A percentile compares a stretch with the other conserved stretches of the same genome.
These are phyloP conservation scores for Aurinia saxatilis DNA, from an alignment of 345 rosid species.

Conservation along the genomic window DNA sequence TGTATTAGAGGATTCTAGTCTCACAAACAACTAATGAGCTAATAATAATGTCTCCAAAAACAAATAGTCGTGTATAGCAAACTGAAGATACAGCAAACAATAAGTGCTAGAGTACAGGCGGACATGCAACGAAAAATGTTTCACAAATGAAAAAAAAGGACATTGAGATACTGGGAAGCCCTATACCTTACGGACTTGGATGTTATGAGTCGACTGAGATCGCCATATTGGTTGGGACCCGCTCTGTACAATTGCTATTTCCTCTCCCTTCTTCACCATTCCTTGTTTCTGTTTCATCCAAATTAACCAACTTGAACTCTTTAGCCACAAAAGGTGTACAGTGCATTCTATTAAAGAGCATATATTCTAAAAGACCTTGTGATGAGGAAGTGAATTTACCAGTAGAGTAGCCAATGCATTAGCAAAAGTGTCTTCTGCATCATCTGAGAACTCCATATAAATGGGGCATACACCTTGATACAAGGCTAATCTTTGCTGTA, in stretches of 20 bases:
- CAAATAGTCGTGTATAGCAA: conserved; percentile 1
- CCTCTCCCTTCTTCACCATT: conserved; percentile 93
- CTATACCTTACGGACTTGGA: conserved; percentile 87
- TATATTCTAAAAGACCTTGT: too few relatives aligned
- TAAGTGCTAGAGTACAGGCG: conserved; percentile 1
- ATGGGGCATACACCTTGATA: conserved; percentile 97
- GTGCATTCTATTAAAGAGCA: too few relatives aligned
- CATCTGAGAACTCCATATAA: conserved; percentile 84
- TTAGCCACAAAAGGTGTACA: background rate
- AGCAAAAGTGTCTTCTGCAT: conserved; percentile 83
- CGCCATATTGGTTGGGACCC: conserved; percentile 96
- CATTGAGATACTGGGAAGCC: background rate
- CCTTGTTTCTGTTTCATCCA: conserved; percentile 67
- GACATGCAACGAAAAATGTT: conserved; percentile 9
- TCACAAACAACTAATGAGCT: conserved; percentile 8
- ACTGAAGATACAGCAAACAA: conserved; percentile 20
- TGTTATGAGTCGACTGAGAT: conserved; percentile 89
- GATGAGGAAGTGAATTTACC: conserved; percentile 31
- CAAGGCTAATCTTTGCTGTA: conserved; percentile 80
- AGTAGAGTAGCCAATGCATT: conserved; percentile 64
- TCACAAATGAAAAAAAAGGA: conserved; percentile 1
- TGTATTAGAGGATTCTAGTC: background rate
- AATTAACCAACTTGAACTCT: conserved; percentile 4
- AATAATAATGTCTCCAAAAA: background rate
- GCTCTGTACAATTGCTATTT: conserved; percentile 86